These are phyloP conservation scores for Cadophora sp. DNA, from an alignment of 2,329 filamentous ascomycete species.

Conservation along the genomic window DNA sequence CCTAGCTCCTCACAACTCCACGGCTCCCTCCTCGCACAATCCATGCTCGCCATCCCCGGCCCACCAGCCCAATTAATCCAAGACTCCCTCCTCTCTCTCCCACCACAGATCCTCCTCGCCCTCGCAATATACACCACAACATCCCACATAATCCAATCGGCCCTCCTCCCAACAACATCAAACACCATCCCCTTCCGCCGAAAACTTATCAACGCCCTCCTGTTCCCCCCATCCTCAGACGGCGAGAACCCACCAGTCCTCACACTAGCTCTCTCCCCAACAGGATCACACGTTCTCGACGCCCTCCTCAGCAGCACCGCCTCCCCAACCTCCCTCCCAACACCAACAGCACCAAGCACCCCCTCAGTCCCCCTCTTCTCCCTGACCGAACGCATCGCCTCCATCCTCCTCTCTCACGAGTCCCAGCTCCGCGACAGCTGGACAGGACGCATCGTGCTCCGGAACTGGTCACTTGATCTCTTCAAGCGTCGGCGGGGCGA, in stretches of 20 bases:
- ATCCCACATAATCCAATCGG: slow-evolving; percentile 69
- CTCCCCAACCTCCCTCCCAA: slow-evolving; percentile 20
- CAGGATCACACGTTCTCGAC: slow-evolving; percentile 72
- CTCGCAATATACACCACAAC: slow-evolving; percentile 62
- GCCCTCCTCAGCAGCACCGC: slow-evolving; percentile 58
- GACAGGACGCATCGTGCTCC: slow-evolving; percentile 72
- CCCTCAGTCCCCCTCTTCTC: slow-evolving; percentile 57
- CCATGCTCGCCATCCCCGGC: slow-evolving; percentile 79
- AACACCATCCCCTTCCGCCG: slow-evolving; percentile 68
- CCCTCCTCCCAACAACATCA: slow-evolving; percentile 60
- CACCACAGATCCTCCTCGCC: slow-evolving; percentile 60
- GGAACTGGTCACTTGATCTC: slow-evolving; percentile 77
- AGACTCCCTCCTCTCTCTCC: slow-evolving; percentile 69
- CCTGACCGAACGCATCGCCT: slow-evolving; percentile 71
- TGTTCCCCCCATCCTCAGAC: slow-evolving; percentile 42
- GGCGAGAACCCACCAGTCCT: slow-evolving; percentile 30
- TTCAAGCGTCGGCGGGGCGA: slow-evolving; percentile 68
- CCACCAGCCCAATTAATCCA: slow-evolving; percentile 74
- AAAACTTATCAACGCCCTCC: slow-evolving; percentile 66
- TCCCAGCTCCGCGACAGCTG: slow-evolving; percentile 66
- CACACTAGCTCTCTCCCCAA: slow-evolving; percentile 58
- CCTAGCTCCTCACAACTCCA: slow-evolving; percentile 68
- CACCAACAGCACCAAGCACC: neutral
- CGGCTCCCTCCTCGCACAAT: slow-evolving; percentile 80
- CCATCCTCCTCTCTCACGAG: slow-evolving; percentile 66